Evolutionary conservation across 176 grass and related monocot species (phyloP), one percentile per base, ranked within the genome.

Genomic region (Eragrostis nindensis): DNA sequence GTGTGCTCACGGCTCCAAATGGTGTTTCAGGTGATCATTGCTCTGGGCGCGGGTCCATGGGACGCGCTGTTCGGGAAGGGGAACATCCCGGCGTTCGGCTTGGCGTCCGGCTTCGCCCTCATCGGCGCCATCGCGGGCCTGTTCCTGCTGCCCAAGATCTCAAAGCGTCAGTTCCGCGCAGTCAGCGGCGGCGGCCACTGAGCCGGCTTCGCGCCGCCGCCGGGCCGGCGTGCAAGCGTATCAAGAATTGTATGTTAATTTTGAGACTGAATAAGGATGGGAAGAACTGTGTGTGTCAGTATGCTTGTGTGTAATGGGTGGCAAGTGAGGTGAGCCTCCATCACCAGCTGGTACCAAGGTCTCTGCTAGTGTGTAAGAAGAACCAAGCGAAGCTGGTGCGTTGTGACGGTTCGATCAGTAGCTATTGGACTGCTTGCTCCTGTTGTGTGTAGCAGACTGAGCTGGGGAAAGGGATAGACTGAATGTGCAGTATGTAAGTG

Each of bases 51-150:
- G 0, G 95, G 95, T 0, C 92, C 92, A 5, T 98, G 90, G 90
- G 95, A 98, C 78, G 74, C 81, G 8, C 82, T 98, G 46, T 98
- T 95, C 49, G 88, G 88, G 5, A 90, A 98, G 62, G 92, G 92
- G 2, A 98, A 98, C 76, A 74, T 93, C 71, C 95, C 95, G 17
- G 92, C 95, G 25, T 98, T 95, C 66, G 92, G 74, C 68, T 1
- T 91, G 8, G 90, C 95, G 7, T 94, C 95, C 2, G 92, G 42
- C 17, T 84, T 98, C 52, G 92, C 91, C 13, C 84, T 97, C 40
- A 69, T 90, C 15, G 68, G 80, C 50, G 92, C 82, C 36, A 5
- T 94, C 44, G 87, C 64, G 6, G 95, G 90, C 43, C 6, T 87
- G 8, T 94, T 97, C 85, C 60, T 92, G 53, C 92, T 97, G 40